Base-by-base conservation (phyloP, 306 rosid genomes). In the Rosa multiflora region DNA sequence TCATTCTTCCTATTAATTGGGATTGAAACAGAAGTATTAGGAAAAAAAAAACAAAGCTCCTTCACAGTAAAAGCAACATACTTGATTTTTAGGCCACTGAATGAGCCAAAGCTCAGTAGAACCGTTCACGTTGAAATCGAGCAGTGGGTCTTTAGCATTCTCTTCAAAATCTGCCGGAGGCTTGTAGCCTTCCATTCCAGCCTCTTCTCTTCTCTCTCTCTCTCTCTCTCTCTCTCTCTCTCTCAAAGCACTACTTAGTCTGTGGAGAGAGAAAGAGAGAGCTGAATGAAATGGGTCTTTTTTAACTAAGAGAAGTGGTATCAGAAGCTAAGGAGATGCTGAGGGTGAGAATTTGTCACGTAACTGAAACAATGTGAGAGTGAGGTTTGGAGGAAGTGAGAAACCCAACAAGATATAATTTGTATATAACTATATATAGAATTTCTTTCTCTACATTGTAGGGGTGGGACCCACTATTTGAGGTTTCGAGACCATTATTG, bases 91-190 rank as follows among this genome's bases (percentile, higher is more conserved):
- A 29, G 98, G 97, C 88, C 87, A 85, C 47, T 78, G 87, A 81
- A 94, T 76, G 62, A 94, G 93, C 97, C 92, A 92, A 75, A 95
- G 85, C 80, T 95, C 96, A 1, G 76, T 72, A 61, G 93, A 91
- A 78, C 87, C 85, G 0, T 75, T 82, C 82, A 83, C 62, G 46
- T 78, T 67, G 70, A 88, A 64, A 83, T 88, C 88, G 15, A 85
- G 0, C 3, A 91, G 91, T 42, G 94, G 67, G 70, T 84, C 90
- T 78, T 84, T 86, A 6, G 66, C 47, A 46, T 87, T 88, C 63
- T 80, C 85, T 62, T 67, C 84, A 62, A 84, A 91, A 17, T 88
- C 95, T 56, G 76, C 59, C 20, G 87, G 82, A 75, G 93, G 92
- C 80, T 15, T 80, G 87, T 92, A 91, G 35, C 84, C 82, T 74